Base-by-base conservation (phyloP, 75 land plant species). In the Sequoiadendron giganteum region DNA sequence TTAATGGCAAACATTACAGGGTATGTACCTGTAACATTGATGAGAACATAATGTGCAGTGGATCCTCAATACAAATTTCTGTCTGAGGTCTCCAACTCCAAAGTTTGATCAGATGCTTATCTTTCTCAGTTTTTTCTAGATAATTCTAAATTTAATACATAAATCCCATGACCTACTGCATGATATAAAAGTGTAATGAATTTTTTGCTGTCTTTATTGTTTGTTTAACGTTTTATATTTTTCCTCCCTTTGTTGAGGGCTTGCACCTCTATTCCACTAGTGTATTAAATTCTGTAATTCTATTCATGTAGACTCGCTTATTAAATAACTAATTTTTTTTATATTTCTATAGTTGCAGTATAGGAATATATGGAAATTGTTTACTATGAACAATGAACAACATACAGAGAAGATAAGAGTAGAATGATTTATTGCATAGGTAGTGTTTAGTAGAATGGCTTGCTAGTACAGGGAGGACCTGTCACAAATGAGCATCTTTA, bases 1-100 rank as follows among this genome's bases (percentile, higher is more conserved):
- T 90, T 32, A 84, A 98, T 90, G 98, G 98, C 55, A 95, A 98
- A 88, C 99, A 98, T 86, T 94, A 93, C 68, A 87, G 97, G 90
- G 99, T 98, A 94, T 88, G 90, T 86, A 45, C 21, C 28, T 39
- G 19, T 80, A 47, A 45, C 84, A n/a, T 82, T 82, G 25, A 43
- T 34, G 38, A 75, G 34, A 13, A 32, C 16, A 34, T 13, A 34
- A 14, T 32, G n/a, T 75, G 77, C 38, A 75, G 13, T 75, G 38
- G 38, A 11, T 75, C 38, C 34, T 75, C 16, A 25, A 10, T 75
- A 32, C 39, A 34, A 75, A 34, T 34, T 32, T 34, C 38, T 65
- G 9, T 25, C 65, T 5, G 65, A 65, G 70, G 28, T 1, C 70
- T 65, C 28, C n/a, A 25, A 6, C 70, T 25, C n/a, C 30, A 25